A percentile compares a stretch with the other conserved stretches of the same genome.
phyloP scores from a whole-genome alignment of 192 early-diverging fungal species.

The Coemansia sp. region DNA sequence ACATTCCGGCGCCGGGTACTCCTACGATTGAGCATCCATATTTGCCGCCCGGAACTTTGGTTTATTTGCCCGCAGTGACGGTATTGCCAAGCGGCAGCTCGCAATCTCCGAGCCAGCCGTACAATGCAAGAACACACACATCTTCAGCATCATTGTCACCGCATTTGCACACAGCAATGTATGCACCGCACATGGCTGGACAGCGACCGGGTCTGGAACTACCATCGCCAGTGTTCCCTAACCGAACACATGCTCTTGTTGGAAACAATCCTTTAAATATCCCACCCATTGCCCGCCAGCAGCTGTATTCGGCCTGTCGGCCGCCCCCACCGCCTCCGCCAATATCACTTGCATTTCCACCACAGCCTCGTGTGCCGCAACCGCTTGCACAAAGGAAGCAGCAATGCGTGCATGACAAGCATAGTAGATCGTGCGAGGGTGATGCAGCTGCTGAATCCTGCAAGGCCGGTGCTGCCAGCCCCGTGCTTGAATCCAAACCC shows the following conservation, averaged over 20 bases:
- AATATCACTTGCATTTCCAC: background rate
- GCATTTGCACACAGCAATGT: background rate
- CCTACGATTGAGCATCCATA: slow-evolving; percentile 12
- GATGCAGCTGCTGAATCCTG: too few relatives aligned
- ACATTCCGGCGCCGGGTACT: background rate
- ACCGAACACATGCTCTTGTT: background rate
- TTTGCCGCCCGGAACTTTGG: slow-evolving; percentile 18
- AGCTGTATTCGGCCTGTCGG: background rate
- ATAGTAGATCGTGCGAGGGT: too few relatives aligned
- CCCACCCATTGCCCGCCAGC: background rate
- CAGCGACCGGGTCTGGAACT: background rate
- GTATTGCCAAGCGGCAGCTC: slow-evolving; percentile 6
- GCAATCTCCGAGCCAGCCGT: background rate
- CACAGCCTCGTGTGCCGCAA: background rate
- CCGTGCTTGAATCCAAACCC: background rate
- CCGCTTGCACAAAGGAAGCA: background rate
- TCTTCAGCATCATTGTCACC: background rate
- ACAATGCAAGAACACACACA: background rate
- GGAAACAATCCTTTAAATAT: background rate
- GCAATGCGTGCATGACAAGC: background rate
- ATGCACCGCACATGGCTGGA: background rate
- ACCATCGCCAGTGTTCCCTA: too few relatives aligned
- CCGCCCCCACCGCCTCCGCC: slow-evolving; percentile 1
- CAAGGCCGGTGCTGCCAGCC: too few relatives aligned
- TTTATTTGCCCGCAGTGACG: slow-evolving; percentile 21